Evolutionary conservation across 1,284 basidiomycete species (phyloP), one percentile per base, ranked within the genome.

Genomic region (Mycosarcoma mackinlayi): DNA sequence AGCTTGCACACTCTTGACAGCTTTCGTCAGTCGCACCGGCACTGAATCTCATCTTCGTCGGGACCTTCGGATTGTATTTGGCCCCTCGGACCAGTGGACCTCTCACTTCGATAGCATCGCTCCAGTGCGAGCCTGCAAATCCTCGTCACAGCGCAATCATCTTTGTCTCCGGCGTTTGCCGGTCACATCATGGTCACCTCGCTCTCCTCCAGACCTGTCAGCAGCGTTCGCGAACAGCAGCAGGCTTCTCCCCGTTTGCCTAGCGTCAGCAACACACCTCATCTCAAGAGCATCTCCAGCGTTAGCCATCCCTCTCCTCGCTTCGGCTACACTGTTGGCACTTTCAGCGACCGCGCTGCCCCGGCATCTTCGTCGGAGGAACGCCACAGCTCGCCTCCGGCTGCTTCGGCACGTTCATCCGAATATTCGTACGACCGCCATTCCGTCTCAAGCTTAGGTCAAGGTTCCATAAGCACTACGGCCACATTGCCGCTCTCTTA

Each of bases 111-210:
- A n/a, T n/a, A n/a, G n/a, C n/a, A n/a, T n/a, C n/a, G n/a, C n/a
- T n/a, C n/a, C n/a, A n/a, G n/a, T n/a, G n/a, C n/a, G n/a, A n/a
- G 39, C 24, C 18, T 1, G 14, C 16, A 9, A 6, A 23, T 10
- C n/a, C 40, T 10, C 19, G 25, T 8, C 23, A 27, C 11, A 25
- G 6, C 31, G 3, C 3, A 25, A 16, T 42, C 24, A 4, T 42
- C 18, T 14, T 42, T 27, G 14, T 23, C 11, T 40, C 63, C 57
- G 58, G 64, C 64, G 35, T 42, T n/a, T n/a, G 67, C 61, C 61
- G 67, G 67, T 50, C 33, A 41, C 67, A 70, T 49, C 39, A 70
- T 70, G 67, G 57, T 60, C 61, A 49, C 35, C 34, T 56, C 67
- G 44, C 21, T 61, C 49, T 52, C 67, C 3, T 52, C 49, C 33